A percentile compares a stretch with the other conserved stretches of the same genome.
Conservation (phyloP, 345 rosid species). For the Sonneratia alba region DNA sequence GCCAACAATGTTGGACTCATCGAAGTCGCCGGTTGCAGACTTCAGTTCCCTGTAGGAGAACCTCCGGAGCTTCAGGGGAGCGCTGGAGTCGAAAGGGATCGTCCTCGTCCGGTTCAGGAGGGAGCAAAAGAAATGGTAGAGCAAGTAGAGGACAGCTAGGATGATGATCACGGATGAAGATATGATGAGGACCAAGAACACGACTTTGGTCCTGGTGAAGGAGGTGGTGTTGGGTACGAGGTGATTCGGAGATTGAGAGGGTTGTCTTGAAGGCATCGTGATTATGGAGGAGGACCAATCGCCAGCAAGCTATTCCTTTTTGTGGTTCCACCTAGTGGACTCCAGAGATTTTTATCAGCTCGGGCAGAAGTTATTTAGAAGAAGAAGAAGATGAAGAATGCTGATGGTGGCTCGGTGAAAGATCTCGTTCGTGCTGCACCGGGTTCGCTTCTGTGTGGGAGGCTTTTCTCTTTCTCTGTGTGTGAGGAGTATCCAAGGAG, state of each 20-base stretch:
- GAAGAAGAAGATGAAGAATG: background rate
- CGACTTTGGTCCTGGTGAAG: slow-evolving; percentile 37
- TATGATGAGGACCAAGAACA: slow-evolving; percentile 57
- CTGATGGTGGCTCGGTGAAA: background rate
- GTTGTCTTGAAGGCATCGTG: slow-evolving; percentile 71
- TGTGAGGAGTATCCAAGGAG: slow-evolving; percentile 21
- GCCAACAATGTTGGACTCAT: slow-evolving; percentile 59
- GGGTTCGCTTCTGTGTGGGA: background rate
- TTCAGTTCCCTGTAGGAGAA: slow-evolving; percentile 71
- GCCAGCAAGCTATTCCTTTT: background rate
- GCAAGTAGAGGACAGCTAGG: slow-evolving; percentile 59
- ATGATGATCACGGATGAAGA: slow-evolving; percentile 58
- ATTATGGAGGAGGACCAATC: background rate
- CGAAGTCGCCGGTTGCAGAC: slow-evolving; percentile 65
- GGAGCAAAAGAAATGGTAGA: slow-evolving; percentile 65
- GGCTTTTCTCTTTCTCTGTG: background rate
- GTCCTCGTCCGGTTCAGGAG: slow-evolving; percentile 63
- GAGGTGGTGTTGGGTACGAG: slow-evolving; percentile 26
- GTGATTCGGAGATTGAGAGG: slow-evolving; percentile 28
- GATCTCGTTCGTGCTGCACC: background rate
- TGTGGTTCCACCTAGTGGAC: background rate
- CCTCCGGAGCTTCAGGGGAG: slow-evolving; percentile 59
- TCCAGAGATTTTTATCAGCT: too few species aligned
- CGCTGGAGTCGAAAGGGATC: slow-evolving; percentile 54
- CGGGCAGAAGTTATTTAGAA: background rate